Base-by-base conservation (phyloP, 805 yeast genomes). In the Isabelozyma rhagii region DNA sequence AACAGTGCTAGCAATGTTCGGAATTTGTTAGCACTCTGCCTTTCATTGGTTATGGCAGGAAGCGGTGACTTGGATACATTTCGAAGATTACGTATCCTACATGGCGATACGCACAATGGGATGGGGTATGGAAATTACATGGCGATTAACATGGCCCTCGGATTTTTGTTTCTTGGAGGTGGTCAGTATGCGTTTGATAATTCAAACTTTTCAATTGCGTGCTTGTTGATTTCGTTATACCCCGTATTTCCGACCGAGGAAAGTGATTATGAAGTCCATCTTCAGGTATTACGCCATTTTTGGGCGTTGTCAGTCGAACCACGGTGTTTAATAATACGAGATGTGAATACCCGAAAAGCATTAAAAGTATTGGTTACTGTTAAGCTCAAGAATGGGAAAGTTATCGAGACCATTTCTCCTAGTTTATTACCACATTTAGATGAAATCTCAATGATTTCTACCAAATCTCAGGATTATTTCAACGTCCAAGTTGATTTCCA, bases 281-380 rank as follows among this genome's bases (percentile, higher is more conserved):
- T 93, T 47, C 96, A 90, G 63, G 97, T 96, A 1, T 69, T 91
- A 38, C 75, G 96, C 41, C 96, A 91, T 64, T 85, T 94, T 55
- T 94, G 98, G 97, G 86, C 91, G 0, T 68, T 94, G 52, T 81
- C 96, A 0, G 85, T 87, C 4, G 91, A 85, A 55, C 86, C 86
- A 2, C 72, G 97, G 50, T 90, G 97, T 62, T 68, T 94, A n/a
- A 79, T 88, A 4, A 77, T 86, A 1, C 75, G 94, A 49, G 90
- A 91, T 61, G 83, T 86, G 8, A 80, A 78, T 17, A 78, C 85
- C 0, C 79, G 75, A 4, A 75, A 71, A 39, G 84, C 90, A 0
- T 72, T 82, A 13, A 75, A 79, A 54, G 74, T 66, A 36, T 78
- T 68, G 39, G 81, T 64, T 58, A 71, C 44, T 56, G 78, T 64